Evolutionary conservation across 1,139 yeast species (phyloP), one percentile per base, ranked within the genome.

Genomic region (Trichomonascaceae sp.): DNA sequence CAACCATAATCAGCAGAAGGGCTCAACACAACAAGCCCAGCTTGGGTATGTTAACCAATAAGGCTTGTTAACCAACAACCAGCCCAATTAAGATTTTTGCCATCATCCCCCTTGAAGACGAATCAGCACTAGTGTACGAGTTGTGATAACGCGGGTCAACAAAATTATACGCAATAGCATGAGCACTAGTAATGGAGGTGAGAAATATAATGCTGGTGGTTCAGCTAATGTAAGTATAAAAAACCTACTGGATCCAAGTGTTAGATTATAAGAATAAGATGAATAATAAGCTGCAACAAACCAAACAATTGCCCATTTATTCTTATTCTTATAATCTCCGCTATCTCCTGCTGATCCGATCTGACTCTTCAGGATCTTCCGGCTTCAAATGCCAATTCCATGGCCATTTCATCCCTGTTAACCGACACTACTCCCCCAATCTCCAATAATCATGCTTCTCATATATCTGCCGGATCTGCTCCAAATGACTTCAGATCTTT

Each of bases 401-500:
- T 44, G 46, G 27, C 46, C 27, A 44, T 44, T 44, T 44, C 46
- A n/a, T 22, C 46, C 18, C 27, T 44, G 46, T 27, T 44, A 32
- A n/a, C 46, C 27, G 46, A 22, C 15, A 6, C 45, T 19, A 18
- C 22, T n/a, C 27, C 45, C n/a, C 24, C 24, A 43, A 20, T 24
- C 17, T n/a, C 7, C 22, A 15, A 18, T 17, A 12, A 13, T 15
- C 22, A 20, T 17, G 15, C n/a, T 18, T 15, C 45, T 43, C 27
- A 32, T 32, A 12, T 32, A n/a, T n/a, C 38, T 32, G 9, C 38
- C 13, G 13, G n/a, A n/a, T n/a, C 41, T 3, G 15, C 41, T 9
- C 17, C 41, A 9, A 36, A 15, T 36, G 17, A 13, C 41, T 7
- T 15, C 41, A 36, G 17, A 36, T 12, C 38, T 8, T 32, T 15